phyloP scores from a whole-genome alignment of 495 filamentous ascomycete species.

The Evernia prunastri region DNA sequence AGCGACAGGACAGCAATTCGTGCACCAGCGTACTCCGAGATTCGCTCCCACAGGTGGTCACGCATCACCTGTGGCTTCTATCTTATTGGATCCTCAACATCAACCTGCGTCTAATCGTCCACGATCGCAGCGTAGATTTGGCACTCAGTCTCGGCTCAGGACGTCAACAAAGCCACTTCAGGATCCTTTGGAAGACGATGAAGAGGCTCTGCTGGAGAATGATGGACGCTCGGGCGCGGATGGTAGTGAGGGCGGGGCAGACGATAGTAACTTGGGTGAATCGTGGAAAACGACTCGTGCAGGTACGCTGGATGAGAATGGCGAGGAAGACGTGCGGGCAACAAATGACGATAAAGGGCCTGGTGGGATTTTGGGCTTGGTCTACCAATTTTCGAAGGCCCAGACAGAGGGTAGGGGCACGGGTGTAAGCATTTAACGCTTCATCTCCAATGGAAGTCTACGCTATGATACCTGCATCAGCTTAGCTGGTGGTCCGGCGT shows the following conservation, averaged over 20 bases:
- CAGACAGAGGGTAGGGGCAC: conserved; percentile 56
- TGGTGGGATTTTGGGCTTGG: conserved; percentile 68
- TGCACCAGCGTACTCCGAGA: conserved; percentile 31
- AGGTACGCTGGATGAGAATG: conserved; percentile 41
- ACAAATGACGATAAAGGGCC: conserved; percentile 41
- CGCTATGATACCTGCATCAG: conserved; percentile 16
- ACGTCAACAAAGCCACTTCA: conserved; percentile 35
- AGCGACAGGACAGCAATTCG: conserved; percentile 19
- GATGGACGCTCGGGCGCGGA: conserved; percentile 27
- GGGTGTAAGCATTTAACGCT: conserved; percentile 27
- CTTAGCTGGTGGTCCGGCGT: conserved; percentile 4
- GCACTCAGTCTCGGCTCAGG: conserved; percentile 49
- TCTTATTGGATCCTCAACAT: conserved; percentile 80
- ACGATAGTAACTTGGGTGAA: conserved; percentile 55
- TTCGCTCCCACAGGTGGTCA: conserved; percentile 25
- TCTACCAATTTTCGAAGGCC: conserved; percentile 86
- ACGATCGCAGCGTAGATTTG: conserved; percentile 36
- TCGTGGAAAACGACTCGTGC: conserved; percentile 56
- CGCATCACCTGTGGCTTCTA: conserved; percentile 50
- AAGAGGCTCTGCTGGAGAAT: conserved; percentile 32
- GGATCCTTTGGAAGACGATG: conserved; percentile 41
- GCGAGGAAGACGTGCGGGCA: conserved; percentile 43
- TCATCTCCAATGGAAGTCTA: neutral
- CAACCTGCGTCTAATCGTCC: conserved; percentile 60
- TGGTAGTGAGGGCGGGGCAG: conserved; percentile 42